Base-by-base conservation (phyloP, 306 rosid species). In the Fagus crenata region DNA sequence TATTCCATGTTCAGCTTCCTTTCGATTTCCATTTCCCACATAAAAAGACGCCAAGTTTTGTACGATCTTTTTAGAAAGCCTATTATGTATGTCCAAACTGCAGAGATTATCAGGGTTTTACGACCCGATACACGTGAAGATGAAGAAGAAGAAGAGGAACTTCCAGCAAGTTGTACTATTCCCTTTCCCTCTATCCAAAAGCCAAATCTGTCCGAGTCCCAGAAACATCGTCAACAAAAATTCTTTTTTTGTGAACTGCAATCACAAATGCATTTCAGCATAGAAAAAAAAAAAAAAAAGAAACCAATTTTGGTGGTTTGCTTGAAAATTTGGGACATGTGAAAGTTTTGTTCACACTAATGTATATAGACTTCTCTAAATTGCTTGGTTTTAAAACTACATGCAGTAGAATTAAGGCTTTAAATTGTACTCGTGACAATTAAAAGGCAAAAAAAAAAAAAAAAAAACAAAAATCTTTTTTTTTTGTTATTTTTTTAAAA, bases 1-100 rank as follows among this genome's bases (percentile, higher is more conserved):
- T 85, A 87, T 18, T 85, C 87, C 89, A 86, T 76, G 33, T 7
- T 67, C 13, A 67, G 32, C 40, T 67, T 40, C 71, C 71, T n/a
- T n/a, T 67, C 49, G 14, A 67, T 67, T 67, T 39, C 33, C 71
- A 67, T 39, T 14, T 63, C 69, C 0, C 11, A 37, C 28, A 22
- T 22, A 22, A 22, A 22, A 22, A 22, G 28, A 22, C 28, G 28
- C 28, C 28, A 22, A 22, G 4, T 46, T 46, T 46, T 46, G 51
- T 46, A 43, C 2, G 49, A 43, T 0, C 11, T 43, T 43, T 43
- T 7, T 43, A 43, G 2, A 43, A 12, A 7, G 49, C 49, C 2
- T 7, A 12, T 43, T 43, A 43, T 43, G 12, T 43, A 7, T 43
- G 12, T 43, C 49, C 8, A 3, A 43, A 43, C 49, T 43, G 49